Percentiles rank a stretch among this genome's conserved stretches.
phyloP scores from a whole-genome alignment of 306 rosid genomes.

The Canavalia ensiformis region DNA sequence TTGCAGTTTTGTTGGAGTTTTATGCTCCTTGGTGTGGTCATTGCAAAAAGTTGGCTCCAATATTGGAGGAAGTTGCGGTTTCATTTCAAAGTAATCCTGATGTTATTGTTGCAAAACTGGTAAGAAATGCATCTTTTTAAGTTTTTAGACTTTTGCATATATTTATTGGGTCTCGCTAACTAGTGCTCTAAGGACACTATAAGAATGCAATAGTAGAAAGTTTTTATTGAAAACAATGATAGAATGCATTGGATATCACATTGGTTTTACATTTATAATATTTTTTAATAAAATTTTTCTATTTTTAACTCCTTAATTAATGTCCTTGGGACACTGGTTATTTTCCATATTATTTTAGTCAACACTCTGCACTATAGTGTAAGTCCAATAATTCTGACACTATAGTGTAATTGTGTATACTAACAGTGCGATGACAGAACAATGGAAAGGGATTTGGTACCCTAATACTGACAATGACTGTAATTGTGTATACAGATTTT shows the following conservation, averaged over 20 bases:
- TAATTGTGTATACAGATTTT: not conserved
- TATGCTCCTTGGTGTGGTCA: slow-evolving; percentile 96
- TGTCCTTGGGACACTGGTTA: no score
- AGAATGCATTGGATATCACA: no score
- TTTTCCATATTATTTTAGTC: not conserved
- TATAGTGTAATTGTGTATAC: no score
- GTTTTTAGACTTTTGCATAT: not conserved
- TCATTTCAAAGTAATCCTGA: slow-evolving; percentile 67
- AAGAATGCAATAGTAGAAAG: no score
- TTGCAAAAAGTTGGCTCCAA: slow-evolving; percentile 84
- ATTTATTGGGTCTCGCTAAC: not conserved
- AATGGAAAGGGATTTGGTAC: not conserved
- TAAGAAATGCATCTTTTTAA: slow-evolving; percentile 48
- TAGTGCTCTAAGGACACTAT: no score
- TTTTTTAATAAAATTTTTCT: no score
- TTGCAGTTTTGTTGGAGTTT: slow-evolving; percentile 78
- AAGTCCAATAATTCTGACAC: not conserved
- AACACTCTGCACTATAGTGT: not conserved
- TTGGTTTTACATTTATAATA: no score
- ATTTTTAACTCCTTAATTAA: no score
- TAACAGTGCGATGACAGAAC: not conserved
- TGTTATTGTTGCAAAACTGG: slow-evolving; percentile 76
- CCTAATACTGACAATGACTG: not conserved
- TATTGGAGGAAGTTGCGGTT: slow-evolving; percentile 77
- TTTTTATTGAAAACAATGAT: no score